These are phyloP conservation scores for Wickerhamiella lipophila DNA, from an alignment of 805 yeast species.

Conservation along the genomic window DNA sequence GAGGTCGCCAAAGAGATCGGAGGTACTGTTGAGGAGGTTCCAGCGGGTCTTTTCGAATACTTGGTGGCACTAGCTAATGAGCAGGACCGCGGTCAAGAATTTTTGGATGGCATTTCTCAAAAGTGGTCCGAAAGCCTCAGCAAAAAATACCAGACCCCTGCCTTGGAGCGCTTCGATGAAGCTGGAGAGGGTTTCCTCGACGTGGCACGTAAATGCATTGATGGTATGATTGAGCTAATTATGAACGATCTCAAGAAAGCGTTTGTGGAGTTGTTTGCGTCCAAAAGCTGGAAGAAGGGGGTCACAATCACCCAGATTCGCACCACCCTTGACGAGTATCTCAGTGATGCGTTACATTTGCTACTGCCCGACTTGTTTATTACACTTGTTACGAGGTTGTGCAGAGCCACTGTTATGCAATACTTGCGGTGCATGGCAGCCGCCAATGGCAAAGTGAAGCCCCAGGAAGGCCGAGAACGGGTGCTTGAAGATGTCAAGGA, in stretches of 20 bases:
- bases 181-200: slow-evolving; percentile 72
- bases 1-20: slow-evolving; percentile 27
- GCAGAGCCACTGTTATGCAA: slow-evolving; percentile 39
- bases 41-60: slow-evolving; percentile 73
- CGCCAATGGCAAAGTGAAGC: slow-evolving; percentile 33
- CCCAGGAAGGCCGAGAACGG: slow-evolving; percentile 33
- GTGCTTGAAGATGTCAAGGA: slow-evolving; percentile 49
- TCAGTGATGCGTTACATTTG: slow-evolving; percentile 46
- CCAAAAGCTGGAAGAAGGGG: slow-evolving; percentile 56
- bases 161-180: slow-evolving; percentile 44
- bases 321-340: slow-evolving; percentile 64
- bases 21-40: slow-evolving; percentile 34
- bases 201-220: slow-evolving; percentile 53
- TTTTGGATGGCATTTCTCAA: slow-evolving; percentile 55
- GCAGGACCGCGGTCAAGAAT: slow-evolving; percentile 58
- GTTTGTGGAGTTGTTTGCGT: slow-evolving; percentile 42
- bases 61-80: slow-evolving; percentile 75
- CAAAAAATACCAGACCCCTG: slow-evolving; percentile 47
- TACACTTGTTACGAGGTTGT: slow-evolving; percentile 39
- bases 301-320: slow-evolving; percentile 47
- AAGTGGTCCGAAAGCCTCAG: slow-evolving; percentile 54
- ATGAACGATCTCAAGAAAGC: slow-evolving; percentile 59
- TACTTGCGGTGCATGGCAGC: slow-evolving; percentile 38
- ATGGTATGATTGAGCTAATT: slow-evolving; percentile 45
- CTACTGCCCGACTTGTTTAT: slow-evolving; percentile 44